A percentile compares a stretch with the other conserved stretches of the same genome.
phyloP scores from a whole-genome alignment of 164 flowering plant genomes.

The Piper betle region DNA sequence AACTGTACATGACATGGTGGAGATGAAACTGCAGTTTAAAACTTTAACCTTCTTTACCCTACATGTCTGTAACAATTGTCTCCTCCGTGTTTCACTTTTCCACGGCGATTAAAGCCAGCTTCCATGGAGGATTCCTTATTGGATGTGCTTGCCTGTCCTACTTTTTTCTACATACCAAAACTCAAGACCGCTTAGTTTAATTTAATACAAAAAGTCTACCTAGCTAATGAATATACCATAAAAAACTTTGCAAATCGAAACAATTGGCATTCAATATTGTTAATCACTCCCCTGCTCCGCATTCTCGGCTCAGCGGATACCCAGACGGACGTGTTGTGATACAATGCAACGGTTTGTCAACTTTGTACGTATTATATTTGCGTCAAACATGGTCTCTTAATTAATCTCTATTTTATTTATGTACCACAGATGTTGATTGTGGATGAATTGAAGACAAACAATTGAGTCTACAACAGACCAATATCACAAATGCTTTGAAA shows the following conservation, averaged over 20 bases:
- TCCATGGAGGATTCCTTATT: background rate
- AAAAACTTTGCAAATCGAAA: no score
- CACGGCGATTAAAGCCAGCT: background rate
- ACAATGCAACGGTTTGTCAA: no score
- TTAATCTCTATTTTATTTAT: background rate
- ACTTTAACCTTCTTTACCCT: background rate
- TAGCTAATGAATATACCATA: background rate
- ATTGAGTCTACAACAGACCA: background rate
- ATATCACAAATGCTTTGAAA: background rate
- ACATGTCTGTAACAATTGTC: background rate
- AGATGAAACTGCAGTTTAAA: background rate
- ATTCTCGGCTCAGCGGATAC: no score
- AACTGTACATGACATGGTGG: background rate
- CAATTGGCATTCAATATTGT: no score
- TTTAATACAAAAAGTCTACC: background rate
- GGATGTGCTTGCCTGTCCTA: background rate
- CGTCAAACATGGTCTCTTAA: no score
- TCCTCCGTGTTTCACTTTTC: background rate
- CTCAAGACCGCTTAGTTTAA: no score
- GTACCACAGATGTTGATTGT: background rate
- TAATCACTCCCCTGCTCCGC: no score
- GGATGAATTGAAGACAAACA: background rate
- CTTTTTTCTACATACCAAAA: no score
- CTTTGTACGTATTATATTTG: no score
- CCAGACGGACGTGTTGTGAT: no score